Evolutionary conservation across 176 grass and related monocot species (phyloP), one percentile per base, ranked within the genome.

Genomic region (Chloris gayana): DNA sequence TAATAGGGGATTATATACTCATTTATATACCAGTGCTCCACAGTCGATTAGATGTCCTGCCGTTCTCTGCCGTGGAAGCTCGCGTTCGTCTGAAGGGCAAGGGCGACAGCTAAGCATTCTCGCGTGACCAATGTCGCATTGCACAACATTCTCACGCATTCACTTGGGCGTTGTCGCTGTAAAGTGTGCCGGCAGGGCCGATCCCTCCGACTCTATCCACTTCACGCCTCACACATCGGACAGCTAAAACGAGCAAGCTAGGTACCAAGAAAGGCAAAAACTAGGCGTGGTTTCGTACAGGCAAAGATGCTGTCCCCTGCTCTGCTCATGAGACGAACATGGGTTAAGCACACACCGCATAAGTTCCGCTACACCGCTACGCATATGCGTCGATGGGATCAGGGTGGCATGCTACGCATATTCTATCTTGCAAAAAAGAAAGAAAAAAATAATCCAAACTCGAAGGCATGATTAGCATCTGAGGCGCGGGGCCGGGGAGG

Each of bases 391-490:
- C 47, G 69, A 64, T 49, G 56, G 57, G 70, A 73, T 73, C 80
- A 49, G 44, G 26, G 54, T 42, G 25, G 32, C 19, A 81, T 60
- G 27, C 67, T 6, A 60, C n/a, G 61, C 56, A 34, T 54, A 2
- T 22, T 81, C 53, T 57, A 60, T 24, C 22, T 57, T 24, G 54
- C 15, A 7, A 49, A 67, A 42, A 18, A 22, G 30, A 9, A 38
- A 13, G 17, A 37, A 32, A 27, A 65, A 80, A 32, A 27, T 56
- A 80, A 75, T 44, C 41, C 45, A 67, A 18, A 14, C n/a, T 3
- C 19, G 31, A 64, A 70, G 68, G 42, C 57, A 85, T 81, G 77
- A 85, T 85, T 85, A 75, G 77, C 82, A 71, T 71, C 27, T 76
- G 71, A 81, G 77, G 78, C 63, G 1, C 59, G 45, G 34, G 35